A percentile compares a stretch with the other conserved stretches of the same genome.
Evolutionary conservation across 192 early-diverging fungal species (phyloP).

Genomic region (Jimgerdemannia flammicorona): DNA sequence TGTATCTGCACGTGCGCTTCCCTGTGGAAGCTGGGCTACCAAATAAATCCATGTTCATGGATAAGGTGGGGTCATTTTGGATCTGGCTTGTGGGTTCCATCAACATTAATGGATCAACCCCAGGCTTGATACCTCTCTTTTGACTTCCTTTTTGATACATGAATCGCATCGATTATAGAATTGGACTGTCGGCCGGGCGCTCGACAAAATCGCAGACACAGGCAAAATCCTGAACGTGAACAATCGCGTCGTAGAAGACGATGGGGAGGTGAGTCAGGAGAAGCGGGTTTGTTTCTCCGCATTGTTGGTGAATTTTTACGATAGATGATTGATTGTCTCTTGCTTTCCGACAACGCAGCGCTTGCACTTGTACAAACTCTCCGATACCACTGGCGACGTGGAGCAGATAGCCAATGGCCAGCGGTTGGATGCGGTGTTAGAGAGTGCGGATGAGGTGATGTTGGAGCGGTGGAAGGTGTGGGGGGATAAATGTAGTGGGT

Average conservation of each 20-base stretch:
- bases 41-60: background rate
- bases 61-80: constrained; percentile 1
- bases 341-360: background rate
- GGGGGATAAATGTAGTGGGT: background rate
- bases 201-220: constrained; percentile 2
- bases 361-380: background rate
- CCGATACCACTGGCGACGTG: background rate
- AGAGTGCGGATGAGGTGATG: background rate
- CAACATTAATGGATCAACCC: too few species aligned
- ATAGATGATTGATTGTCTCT: background rate
- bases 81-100: background rate
- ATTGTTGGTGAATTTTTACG: background rate
- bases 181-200: background rate
- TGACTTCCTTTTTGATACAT: background rate
- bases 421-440: background rate
- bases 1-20: background rate
- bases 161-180: background rate
- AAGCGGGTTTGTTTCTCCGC: background rate
- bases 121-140: too few species aligned
- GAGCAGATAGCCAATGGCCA: background rate
- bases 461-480: background rate
- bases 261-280: background rate
- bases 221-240: constrained; percentile 2
- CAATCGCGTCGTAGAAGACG: background rate
- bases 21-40: background rate